Evolutionary conservation across 129 eudicot genomes (phyloP).

Genomic region (Solidago caesia): DNA sequence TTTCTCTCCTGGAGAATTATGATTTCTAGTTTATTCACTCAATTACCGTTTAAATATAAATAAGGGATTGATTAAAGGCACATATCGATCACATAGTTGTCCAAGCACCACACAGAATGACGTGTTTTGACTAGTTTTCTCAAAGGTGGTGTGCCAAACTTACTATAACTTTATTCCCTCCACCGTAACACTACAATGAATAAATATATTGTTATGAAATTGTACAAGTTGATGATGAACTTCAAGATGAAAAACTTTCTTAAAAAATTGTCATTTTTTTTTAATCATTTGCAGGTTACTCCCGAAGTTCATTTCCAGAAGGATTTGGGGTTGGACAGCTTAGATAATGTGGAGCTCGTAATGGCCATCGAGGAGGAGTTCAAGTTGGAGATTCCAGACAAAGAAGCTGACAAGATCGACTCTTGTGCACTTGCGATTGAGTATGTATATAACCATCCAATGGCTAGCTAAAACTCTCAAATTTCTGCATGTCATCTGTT

Average conservation of each 20-base stretch:
- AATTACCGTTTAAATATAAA: background rate
- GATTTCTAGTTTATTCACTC: background rate
- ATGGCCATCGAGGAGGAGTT: constrained; percentile 98
- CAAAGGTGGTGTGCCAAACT: too few species aligned
- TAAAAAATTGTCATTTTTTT: background rate
- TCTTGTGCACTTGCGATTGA: constrained; percentile 84
- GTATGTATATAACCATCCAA: constrained; percentile 75
- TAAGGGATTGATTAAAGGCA: background rate
- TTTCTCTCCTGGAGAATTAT: background rate
- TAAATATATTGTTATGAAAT: background rate
- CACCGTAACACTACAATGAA: background rate
- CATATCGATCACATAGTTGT: background rate
- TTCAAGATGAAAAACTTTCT: background rate
- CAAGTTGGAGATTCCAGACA: constrained; percentile 90
- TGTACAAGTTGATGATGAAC: background rate
- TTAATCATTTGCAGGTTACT: constrained; percentile 61
- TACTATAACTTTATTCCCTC: background rate
- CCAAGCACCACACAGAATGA: too few species aligned
- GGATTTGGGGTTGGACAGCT: constrained; percentile 91
- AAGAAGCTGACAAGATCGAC: constrained; percentile 96
- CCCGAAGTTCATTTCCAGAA: constrained; percentile 90
- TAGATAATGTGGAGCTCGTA: constrained; percentile 86
- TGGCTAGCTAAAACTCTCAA: constrained; percentile 57
- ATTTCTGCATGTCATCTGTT: constrained; percentile 17
- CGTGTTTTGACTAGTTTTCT: too few species aligned